phyloP scores from a whole-genome alignment of 306 rosid genomes.

The Gynostemma pentaphyllum region DNA sequence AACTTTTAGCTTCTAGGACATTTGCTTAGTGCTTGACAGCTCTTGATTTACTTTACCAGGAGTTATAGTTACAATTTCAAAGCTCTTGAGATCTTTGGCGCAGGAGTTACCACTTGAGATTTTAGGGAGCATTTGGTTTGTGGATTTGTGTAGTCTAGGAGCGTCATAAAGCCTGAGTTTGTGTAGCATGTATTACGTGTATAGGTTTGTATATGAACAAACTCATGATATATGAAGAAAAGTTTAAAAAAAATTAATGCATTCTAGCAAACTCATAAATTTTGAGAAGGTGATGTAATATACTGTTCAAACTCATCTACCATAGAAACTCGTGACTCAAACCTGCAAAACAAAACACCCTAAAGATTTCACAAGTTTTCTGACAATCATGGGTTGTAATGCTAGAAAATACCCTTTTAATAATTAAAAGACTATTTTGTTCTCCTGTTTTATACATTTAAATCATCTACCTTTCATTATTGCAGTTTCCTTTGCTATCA shows the following conservation, averaged over 20 bases:
- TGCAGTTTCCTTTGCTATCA: conserved; percentile 99
- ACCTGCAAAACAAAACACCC: too few species aligned
- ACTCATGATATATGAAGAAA: too few species aligned
- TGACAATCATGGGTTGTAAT: neutral
- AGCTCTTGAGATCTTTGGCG: neutral
- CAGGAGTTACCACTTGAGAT: neutral
- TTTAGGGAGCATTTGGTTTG: too few species aligned
- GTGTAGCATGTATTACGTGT: too few species aligned
- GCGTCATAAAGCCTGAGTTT: too few species aligned
- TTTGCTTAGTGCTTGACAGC: neutral
- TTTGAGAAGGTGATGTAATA: too few species aligned
- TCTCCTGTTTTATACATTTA: conserved; percentile 11
- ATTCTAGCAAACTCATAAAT: too few species aligned
- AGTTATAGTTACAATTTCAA: neutral
- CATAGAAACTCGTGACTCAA: too few species aligned
- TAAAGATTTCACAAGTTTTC: neutral
- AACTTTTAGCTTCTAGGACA: neutral
- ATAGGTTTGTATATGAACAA: too few species aligned
- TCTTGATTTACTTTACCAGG: neutral
- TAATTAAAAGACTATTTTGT: neutral
- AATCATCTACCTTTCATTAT: neutral
- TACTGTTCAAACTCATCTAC: too few species aligned
- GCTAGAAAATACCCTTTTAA: conserved; percentile 1
- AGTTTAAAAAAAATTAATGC: too few species aligned
- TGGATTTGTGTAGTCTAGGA: too few species aligned